Conservation (phyloP, 495 filamentous ascomycete genomes). For the Copromyces sp. region DNA sequence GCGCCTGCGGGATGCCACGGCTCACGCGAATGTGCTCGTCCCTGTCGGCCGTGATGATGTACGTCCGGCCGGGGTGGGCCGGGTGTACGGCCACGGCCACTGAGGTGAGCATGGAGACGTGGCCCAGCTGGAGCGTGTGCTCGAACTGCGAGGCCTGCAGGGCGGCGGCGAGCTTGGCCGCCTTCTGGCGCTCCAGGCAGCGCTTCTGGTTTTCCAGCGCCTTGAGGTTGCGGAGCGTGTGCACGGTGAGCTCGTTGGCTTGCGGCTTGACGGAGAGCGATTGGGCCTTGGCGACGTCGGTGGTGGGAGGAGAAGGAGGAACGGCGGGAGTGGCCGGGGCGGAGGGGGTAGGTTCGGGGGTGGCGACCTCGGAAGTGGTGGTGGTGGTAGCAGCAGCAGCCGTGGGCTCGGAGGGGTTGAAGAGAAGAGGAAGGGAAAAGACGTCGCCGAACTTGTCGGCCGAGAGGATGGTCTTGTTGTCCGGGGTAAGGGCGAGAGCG, state of each 20-base stretch:
- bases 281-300: slow-evolving; percentile 13
- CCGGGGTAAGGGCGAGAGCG: slow-evolving; percentile 55
- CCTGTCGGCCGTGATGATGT: slow-evolving; percentile 82
- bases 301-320: neutral
- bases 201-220: slow-evolving; percentile 63
- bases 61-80: slow-evolving; percentile 30
- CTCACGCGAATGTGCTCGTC: slow-evolving; percentile 97
- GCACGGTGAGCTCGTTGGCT: slow-evolving; percentile 68
- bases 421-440: slow-evolving; percentile 72
- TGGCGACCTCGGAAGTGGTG: slow-evolving; percentile 4
- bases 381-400: neutral
- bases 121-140: slow-evolving; percentile 69
- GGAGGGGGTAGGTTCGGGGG: slow-evolving; percentile 4
- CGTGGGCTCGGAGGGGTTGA: slow-evolving; percentile 11
- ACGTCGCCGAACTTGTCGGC: slow-evolving; percentile 97
- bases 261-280: slow-evolving; percentile 30
- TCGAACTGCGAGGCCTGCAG: slow-evolving; percentile 48
- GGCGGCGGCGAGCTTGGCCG: slow-evolving; percentile 27
- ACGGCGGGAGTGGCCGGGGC: slow-evolving; percentile 12
- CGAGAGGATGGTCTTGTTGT: slow-evolving; percentile 60
- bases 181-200: slow-evolving; percentile 33
- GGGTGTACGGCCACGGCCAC: slow-evolving; percentile 40
- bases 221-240: slow-evolving; percentile 67
- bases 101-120: slow-evolving; percentile 88
- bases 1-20: slow-evolving; percentile 67